Base-by-base conservation (phyloP, 2,329 filamentous ascomycete genomes). In the Nakataea oryzae region DNA sequence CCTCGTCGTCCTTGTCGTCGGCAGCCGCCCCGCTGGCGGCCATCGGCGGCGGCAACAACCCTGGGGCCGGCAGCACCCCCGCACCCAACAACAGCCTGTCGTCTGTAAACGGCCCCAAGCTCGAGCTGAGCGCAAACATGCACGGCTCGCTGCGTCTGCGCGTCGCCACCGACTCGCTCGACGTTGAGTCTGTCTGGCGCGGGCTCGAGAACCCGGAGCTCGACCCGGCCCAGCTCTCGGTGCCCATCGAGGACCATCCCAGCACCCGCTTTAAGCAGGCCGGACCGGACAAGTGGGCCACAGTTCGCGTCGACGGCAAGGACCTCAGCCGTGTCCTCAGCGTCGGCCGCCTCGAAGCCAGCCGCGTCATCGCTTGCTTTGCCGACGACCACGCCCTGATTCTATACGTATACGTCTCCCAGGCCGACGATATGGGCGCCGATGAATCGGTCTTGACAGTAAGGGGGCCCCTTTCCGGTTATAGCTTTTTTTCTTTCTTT, bases 241-340 rank as follows among this genome's bases (percentile, higher is more conserved):
- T 87, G 24, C 85, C 87, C 24, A 76, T 96, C 9, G 86, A 85
- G 61, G 87, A 93, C 63, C 90, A 96, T 72, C 92, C 93, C 0
- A 93, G 88, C 72, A 91, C 91, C 60, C 81, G 80, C 63, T 93
- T 96, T 80, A 86, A 85, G 67, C 83, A 86, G 61, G 86, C 85
- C 26, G 90, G 90, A 17, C 90, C 92, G 17, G 86, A 91, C 64
- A 86, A 86, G 57, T 97, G 93, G 91, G 91, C 92, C 1, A 91
- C 85, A 28, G 93, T 97, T 47, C 82, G 90, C 61, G 92, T 97
- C 28, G 95, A 97, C 75, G 95, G 92, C 41, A 89, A 86, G 72
- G 95, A 99, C 72, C 97, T 95, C 93, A 91, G 91, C 34, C 86
- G 85, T 67, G 93, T 97, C n/a, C 79, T 99, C 67, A 96, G 91